Conservation (phyloP, 2,329 filamentous ascomycete species). For the Arachnomyces sp. region DNA sequence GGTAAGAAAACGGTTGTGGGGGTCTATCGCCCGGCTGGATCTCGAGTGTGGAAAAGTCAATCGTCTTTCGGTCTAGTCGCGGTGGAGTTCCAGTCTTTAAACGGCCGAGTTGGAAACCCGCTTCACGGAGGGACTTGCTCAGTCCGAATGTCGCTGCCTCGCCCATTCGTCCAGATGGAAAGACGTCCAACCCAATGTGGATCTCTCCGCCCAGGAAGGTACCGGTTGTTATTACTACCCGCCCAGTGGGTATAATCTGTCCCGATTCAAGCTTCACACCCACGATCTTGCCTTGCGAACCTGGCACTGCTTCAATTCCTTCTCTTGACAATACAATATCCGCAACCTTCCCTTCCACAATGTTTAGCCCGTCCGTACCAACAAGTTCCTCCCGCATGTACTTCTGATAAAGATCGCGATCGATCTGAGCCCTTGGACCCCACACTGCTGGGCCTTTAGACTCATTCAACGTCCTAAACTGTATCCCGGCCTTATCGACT, state of each 20-base stretch:
- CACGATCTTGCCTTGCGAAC: slow-evolving; percentile 62
- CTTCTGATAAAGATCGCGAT: slow-evolving; percentile 77
- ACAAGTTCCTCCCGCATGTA: slow-evolving; percentile 85
- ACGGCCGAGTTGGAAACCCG: slow-evolving; percentile 81
- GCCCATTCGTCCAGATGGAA: slow-evolving; percentile 83
- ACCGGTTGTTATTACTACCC: slow-evolving; percentile 90
- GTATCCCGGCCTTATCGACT: slow-evolving; percentile 89
- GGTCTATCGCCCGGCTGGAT: slow-evolving; percentile 75
- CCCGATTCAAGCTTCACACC: slow-evolving; percentile 84
- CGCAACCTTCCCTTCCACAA: slow-evolving; percentile 80
- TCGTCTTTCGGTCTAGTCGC: slow-evolving; percentile 70
- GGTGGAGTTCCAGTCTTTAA: slow-evolving; percentile 95
- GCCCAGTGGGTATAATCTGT: slow-evolving; percentile 68
- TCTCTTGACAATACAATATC: slow-evolving; percentile 73
- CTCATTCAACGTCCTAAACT: slow-evolving; percentile 82
- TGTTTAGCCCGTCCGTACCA: slow-evolving; percentile 67
- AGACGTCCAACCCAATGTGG: slow-evolving; percentile 80
- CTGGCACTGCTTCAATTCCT: slow-evolving; percentile 38
- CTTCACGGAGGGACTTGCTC: slow-evolving; percentile 80
- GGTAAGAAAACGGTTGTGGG: slow-evolving; percentile 82
- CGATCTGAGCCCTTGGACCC: slow-evolving; percentile 94
- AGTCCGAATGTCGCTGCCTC: slow-evolving; percentile 88
- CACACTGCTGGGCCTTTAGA: slow-evolving; percentile 93
- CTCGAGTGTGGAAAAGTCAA: slow-evolving; percentile 67
- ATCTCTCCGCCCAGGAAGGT: slow-evolving; percentile 96